A percentile compares a stretch with the other conserved stretches of the same genome.
phyloP scores from a whole-genome alignment of 192 early-diverging fungal genomes.

The Backusella westeae region DNA sequence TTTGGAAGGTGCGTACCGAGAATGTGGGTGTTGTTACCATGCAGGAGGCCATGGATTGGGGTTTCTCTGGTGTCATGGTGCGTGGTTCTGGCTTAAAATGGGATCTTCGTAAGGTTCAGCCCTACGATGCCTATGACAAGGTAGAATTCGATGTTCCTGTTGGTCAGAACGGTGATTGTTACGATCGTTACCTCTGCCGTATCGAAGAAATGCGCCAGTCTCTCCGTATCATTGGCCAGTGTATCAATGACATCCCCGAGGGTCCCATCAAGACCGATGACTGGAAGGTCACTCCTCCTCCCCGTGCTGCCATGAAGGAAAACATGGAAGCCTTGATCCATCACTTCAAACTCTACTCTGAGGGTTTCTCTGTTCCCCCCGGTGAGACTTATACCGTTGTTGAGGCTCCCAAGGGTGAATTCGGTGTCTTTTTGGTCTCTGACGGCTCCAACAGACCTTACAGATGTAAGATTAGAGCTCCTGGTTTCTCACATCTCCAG shows the following conservation, averaged over 20 bases:
- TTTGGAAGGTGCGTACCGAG: conserved; percentile 90
- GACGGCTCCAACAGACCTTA: conserved; percentile 95
- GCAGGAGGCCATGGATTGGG: conserved; percentile 87
- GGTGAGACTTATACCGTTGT: conserved; percentile 98
- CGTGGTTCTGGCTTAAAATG: conserved; percentile 91
- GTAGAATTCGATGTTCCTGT: conserved; percentile 98
- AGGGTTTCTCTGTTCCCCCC: conserved; percentile 94
- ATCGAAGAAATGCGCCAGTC: conserved; percentile 99
- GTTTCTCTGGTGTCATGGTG: conserved; percentile 94
- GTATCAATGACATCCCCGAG: conserved; percentile 93
- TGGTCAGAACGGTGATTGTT: conserved; percentile 93
- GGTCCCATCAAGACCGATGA: conserved; percentile 96
- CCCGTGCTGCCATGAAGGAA: conserved; percentile 94
- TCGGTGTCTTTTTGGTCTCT: conserved; percentile 92
- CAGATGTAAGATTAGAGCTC: conserved; percentile 93
- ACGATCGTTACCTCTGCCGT: conserved; percentile 94
- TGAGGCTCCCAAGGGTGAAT: conserved; percentile 99
- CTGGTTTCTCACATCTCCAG: conserved; percentile 92
- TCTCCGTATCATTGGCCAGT: conserved; percentile 93
- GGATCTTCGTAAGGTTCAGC: conserved; percentile 91
- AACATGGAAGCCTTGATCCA: conserved; percentile 99
- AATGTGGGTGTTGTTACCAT: conserved; percentile 85
- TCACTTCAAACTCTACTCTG: conserved; percentile 99
- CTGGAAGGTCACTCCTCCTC: conserved; percentile 92
- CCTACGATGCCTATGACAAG: conserved; percentile 94